Evolutionary conservation across 768 basidiomycete genomes (phyloP).

Genomic region (Suillus alpinus): DNA sequence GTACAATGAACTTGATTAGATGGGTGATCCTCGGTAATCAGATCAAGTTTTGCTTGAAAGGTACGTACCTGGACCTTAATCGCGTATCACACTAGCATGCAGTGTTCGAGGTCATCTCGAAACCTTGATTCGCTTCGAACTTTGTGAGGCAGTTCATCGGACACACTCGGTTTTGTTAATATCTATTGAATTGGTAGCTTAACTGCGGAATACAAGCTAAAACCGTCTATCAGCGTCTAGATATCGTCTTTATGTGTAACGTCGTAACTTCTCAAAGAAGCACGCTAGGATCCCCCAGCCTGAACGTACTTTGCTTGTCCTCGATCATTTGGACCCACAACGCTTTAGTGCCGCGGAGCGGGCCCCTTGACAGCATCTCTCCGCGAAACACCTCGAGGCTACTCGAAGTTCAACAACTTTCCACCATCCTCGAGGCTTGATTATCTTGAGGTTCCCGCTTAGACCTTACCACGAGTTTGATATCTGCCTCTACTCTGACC

Average conservation of each 20-base stretch:
- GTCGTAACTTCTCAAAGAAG: too few species aligned
- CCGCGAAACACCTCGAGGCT: neutral
- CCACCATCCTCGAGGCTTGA: neutral
- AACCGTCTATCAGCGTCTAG: neutral
- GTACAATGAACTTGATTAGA: conserved; percentile 11
- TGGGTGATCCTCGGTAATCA: neutral
- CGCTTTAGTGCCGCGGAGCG: neutral
- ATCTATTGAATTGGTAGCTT: too few species aligned
- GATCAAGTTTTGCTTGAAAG: neutral
- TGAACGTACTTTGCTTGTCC: too few species aligned
- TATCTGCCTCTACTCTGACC: neutral
- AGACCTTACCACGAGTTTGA: neutral
- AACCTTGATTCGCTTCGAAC: neutral
- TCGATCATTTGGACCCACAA: neutral
- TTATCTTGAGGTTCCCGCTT: neutral
- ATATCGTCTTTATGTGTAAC: neutral
- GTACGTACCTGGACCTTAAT: neutral
- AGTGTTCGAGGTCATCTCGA: neutral
- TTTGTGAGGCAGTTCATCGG: too few species aligned
- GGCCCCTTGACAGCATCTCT: neutral
- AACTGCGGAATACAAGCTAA: too few species aligned
- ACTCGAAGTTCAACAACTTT: neutral
- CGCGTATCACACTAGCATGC: neutral
- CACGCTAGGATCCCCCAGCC: too few species aligned
- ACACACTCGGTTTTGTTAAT: too few species aligned